These are phyloP conservation scores for Malus asiatica DNA, from an alignment of 306 rosid species.

Conservation along the genomic window DNA sequence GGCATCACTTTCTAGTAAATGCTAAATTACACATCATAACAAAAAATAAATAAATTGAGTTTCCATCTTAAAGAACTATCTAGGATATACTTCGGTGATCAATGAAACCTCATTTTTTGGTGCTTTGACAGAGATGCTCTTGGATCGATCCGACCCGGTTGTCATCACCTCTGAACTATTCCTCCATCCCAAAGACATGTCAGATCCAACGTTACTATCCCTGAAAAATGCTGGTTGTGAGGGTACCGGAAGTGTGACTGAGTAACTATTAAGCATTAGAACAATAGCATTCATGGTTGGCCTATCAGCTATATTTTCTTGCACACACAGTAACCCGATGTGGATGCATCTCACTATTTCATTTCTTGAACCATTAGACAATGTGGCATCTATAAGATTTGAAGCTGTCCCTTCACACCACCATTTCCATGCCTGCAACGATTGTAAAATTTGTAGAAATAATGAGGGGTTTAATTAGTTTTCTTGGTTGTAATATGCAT, in stretches of 20 bases:
- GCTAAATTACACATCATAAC: no score
- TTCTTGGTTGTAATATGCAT: not conserved
- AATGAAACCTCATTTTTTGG: not conserved
- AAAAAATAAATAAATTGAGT: no score
- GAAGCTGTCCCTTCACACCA: constrained; percentile 17
- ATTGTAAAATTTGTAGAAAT: not conserved
- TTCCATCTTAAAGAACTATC: not conserved
- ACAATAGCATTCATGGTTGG: constrained; percentile 15
- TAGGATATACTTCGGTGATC: not conserved
- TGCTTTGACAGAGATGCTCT: not conserved
- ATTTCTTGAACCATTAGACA: not conserved
- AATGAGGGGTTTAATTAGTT: not conserved
- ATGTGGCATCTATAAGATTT: not conserved
- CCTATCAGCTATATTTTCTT: constrained; percentile 20
- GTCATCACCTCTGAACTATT: not conserved
- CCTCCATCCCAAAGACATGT: not conserved
- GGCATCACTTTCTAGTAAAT: no score
- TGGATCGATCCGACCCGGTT: not conserved
- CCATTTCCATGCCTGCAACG: constrained; percentile 10
- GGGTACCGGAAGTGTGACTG: not conserved
- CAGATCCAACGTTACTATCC: not conserved
- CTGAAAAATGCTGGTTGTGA: not conserved
- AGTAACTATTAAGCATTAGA: constrained; percentile 18
- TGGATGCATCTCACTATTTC: constrained; percentile 32
- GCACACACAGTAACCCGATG: constrained; percentile 30